Evolutionary conservation across 495 filamentous ascomycete genomes (phyloP), one percentile per base, ranked within the genome.

Genomic region (Copromyces sp.): DNA sequence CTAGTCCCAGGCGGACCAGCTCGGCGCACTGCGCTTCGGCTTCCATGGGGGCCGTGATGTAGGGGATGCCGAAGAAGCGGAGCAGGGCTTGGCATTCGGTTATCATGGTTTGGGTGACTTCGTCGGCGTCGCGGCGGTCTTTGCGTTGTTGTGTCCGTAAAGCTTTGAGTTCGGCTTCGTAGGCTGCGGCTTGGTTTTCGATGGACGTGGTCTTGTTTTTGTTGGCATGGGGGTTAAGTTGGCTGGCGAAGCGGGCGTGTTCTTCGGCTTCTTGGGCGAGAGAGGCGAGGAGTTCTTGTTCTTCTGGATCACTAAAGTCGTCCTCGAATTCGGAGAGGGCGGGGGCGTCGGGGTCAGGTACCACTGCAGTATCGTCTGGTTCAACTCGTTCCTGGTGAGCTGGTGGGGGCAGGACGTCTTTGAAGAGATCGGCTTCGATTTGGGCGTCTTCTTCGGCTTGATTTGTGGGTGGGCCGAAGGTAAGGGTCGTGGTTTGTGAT

Each of bases 31-130:
- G 95, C 11, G 95, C 95, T 86, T 99, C 95, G 9, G 95, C 95
- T 87, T 99, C 95, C 95, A 98, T 97, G 2, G 95, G 95, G 0
- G 95, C 95, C 0, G 95, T 98, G 76, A 99, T 91, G 80, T 98
- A 99, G 0, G 95, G 95, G 32, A 99, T 86, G 17, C 95, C 95
- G 80, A 99, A 99, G 45, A 97, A 90, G 20, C 86, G 86, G 68
- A 99, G 89, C 1, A 99, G 85, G 73, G 95, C 91, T 81, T 99
- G 95, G 77, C 94, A 97, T 81, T 99, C 95, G 3, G 90, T 89
- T 53, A 98, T 89, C 95, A 99, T 99, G 74, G 94, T 89, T 39
- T 94, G 91, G 0, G 94, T 93, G 17, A 99, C 94, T 79, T 98
- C 95, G 72, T 99, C 95, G 2, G 95, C 94, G 80, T 99, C 95